Base-by-base conservation (phyloP, 2,329 filamentous ascomycete species). In the Clarireedia sp. region DNA sequence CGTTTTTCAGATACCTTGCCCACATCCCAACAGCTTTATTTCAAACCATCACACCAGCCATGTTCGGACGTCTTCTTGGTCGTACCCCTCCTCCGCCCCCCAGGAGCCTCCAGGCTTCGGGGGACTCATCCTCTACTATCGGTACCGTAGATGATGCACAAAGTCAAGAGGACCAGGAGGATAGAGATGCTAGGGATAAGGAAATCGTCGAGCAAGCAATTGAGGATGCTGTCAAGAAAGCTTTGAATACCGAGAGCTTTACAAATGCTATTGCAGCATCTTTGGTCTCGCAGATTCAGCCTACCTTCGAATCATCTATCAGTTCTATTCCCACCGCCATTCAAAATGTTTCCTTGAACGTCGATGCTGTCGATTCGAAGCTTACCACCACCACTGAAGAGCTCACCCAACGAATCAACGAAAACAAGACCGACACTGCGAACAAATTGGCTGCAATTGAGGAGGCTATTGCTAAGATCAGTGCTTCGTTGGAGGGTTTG, bases 181-280 rank as follows among this genome's bases (percentile, higher is more conserved):
- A 9, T 14, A 10, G 29, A 17, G 47, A 56, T 19, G 59, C 61
- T 21, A 40, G 60, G 41, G 64, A 67, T 38, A 59, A 55, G 38
- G 61, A 63, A 37, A 26, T 56, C 3, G 26, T 67, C 2, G 51
- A 64, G 45, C 62, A 64, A 43, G 62, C 63, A 5, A 55, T 67
- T 16, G 51, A 55, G 19, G 61, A 64, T 21, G 64, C 63, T 43
- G 61, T 66, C 1, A 52, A 59, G 29, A 57, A 60, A 17, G 61
- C 59, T 33, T 57, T 67, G 52, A 64, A 59, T 38, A 60, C 53
- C n/a, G 62, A 67, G 1, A 57, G 46, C 5, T 67, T 67, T 37
- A 63, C 61, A 23, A 64, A 62, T 50, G 63, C 66, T 8, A 62
- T 68, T 40, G 66, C 66, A 12, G 57, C 52, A 12, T 62, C 65